Base-by-base conservation (phyloP, 2,329 filamentous ascomycete genomes). In the Ascochyta pisi region DNA sequence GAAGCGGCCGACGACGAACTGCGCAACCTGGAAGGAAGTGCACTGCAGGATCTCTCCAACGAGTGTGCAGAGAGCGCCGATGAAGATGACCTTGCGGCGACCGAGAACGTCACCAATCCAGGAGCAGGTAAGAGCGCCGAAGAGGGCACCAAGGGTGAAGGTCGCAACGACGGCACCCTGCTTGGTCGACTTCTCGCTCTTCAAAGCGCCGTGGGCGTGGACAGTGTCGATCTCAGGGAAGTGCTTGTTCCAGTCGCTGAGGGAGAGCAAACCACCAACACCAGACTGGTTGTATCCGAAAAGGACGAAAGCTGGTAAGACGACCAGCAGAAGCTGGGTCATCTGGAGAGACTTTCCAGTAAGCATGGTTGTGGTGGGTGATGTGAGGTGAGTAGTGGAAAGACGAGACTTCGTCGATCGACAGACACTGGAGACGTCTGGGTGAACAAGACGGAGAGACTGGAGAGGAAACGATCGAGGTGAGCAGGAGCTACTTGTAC, bases 251-350 rank as follows among this genome's bases (percentile, higher is more conserved):
- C 75, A 78, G 55, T 73, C 73, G 8, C 61, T 53, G 2, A 76
- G 67, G 52, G 78, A 71, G 55, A 79, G 63, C n/a, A 83, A 71
- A 13, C 81, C 80, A 40, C 81, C 81, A n/a, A 80, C 74, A 42
- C 79, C 79, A 44, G 79, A 78, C 63, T 83, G 79, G 64, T 83
- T 83, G 73, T 83, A 84, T 48, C 82, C 81, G 61, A 81, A 83
- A 43, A 81, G 72, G 50, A 82, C 76, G 56, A 82, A 82, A 16
- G 76, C 67, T 6, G 76, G 76, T 41, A 74, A 54, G 50, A 77
- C 75, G 34, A 78, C 71, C 40, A 77, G 64, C 58, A 75, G 47
- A 23, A 76, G 71, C 63, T 76, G 71, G 31, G 65, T 64, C 49
- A 60, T 60, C 53, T 66, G 65, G 23, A 75, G 66, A 8, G 66